A percentile compares a stretch with the other conserved stretches of the same genome.
phyloP scores from a whole-genome alignment of 2,329 filamentous ascomycete genomes.

The Monosporascus cannonballus region DNA sequence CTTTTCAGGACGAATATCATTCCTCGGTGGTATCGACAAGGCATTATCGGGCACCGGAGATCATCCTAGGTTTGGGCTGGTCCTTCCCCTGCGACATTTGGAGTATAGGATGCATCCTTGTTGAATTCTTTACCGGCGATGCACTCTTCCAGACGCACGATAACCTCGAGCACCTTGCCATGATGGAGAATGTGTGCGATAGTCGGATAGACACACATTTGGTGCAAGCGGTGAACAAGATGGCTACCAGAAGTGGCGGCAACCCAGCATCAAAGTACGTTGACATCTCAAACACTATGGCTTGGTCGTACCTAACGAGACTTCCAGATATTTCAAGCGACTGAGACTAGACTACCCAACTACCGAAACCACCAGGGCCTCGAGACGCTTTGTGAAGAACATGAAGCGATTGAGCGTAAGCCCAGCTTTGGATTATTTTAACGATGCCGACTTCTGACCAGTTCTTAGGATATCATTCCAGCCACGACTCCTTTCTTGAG shows the following conservation, averaged over 20 bases:
- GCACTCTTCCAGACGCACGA: conserved; percentile 68
- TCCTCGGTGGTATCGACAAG: conserved; percentile 65
- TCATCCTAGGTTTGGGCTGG: conserved; percentile 65
- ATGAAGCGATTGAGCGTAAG: conserved; percentile 62
- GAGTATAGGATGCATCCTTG: conserved; percentile 68
- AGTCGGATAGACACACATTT: conserved; percentile 52
- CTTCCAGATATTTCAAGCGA: conserved; percentile 58
- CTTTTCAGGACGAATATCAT: conserved; percentile 68
- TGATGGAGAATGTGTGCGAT: conserved; percentile 67
- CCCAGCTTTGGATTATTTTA: conserved; percentile 3
- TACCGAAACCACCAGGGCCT: conserved; percentile 57
- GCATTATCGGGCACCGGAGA: conserved; percentile 65
- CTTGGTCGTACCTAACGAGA: conserved; percentile 22
- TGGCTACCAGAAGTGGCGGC: conserved; percentile 48
- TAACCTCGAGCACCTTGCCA: conserved; percentile 66
- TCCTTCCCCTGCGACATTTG: conserved; percentile 68
- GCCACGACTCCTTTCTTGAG: conserved; percentile 51
- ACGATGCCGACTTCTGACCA: conserved; percentile 12
- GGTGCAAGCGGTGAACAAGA: conserved; percentile 51
- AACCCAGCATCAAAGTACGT: conserved; percentile 59
- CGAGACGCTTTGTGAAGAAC: conserved; percentile 61
- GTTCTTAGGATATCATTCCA: conserved; percentile 58
- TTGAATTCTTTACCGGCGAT: conserved; percentile 67
- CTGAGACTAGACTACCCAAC: conserved; percentile 60
- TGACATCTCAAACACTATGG: neutral